Base-by-base conservation (phyloP, 2,329 filamentous ascomycete genomes). In the Pestalotiopsis sp. region DNA sequence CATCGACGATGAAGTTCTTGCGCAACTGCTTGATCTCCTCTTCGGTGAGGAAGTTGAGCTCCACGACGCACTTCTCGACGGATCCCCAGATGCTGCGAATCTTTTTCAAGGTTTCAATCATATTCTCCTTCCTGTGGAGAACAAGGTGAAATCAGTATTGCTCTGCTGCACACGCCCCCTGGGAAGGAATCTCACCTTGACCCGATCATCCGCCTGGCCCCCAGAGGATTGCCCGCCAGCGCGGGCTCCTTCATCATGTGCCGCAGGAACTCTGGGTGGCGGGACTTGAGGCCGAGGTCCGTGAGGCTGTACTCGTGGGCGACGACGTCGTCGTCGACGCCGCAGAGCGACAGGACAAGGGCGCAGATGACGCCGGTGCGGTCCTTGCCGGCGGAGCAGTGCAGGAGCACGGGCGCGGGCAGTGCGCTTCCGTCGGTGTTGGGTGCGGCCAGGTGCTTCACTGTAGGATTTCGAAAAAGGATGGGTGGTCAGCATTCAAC, bases 311-410 rank as follows among this genome's bases (percentile, higher is more conserved):
- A 92, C 75, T 92, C 90, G 9, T 83, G 78, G 0, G 87, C 87
- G 7, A 90, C 82, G 20, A 78, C 74, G 39, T 85, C 80, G 68
- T 86, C 81, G 3, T 80, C 76, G 0, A 91, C 88, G 6, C 88
- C 88, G 2, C 87, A 86, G 24, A 91, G 80, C 39, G 84, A 80
- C 38, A 91, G 81, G 6, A 92, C 75, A 65, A 92, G 69, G 4
- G 87, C 90, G 67, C 86, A 85, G 59, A 91, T 81, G 4, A 92
- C 83, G 1, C 90, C 90, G 0, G 90, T 92, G 35, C 90, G 83
- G 77, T 92, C 90, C 77, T 92, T 92, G 2, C 90, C 90, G 0
- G 88, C 89, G 0, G 89, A 90, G 75, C 90, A 92, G 75, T 92
- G 89, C 44, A 92, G 62, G 20, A 39, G 63, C 30, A 58, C n/a